Conservation (phyloP, 208 protist genomes). For the Angomonas ambiguus region DNA sequence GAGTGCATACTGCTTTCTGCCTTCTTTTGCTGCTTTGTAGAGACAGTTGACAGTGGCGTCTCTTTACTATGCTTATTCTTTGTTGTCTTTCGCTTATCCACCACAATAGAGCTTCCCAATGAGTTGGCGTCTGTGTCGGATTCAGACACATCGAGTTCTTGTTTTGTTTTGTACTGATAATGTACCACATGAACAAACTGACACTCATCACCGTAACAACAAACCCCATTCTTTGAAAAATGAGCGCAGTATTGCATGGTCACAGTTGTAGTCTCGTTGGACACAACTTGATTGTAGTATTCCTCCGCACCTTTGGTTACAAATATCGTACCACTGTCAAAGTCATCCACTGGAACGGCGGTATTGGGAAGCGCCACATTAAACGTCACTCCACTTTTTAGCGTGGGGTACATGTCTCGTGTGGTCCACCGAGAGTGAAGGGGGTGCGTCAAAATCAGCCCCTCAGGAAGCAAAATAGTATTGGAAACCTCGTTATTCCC, state of each 20-base stretch:
- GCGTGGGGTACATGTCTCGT: slow-evolving; percentile 42
- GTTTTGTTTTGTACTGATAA: slow-evolving; percentile 49
- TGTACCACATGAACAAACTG: slow-evolving; percentile 80
- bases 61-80: slow-evolving; percentile 22
- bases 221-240: slow-evolving; percentile 75
- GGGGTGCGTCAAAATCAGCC: slow-evolving; percentile 52
- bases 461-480: slow-evolving; percentile 30
- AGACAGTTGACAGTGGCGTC: slow-evolving; percentile 27
- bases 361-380: slow-evolving; percentile 75
- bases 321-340: slow-evolving; percentile 50
- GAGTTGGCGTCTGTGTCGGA: slow-evolving; percentile 36
- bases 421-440: slow-evolving; percentile 72
- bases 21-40: not conserved
- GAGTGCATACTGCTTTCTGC: not conserved
- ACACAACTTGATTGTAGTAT: slow-evolving; percentile 44
- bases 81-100: slow-evolving; percentile 12
- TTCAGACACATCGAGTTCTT: slow-evolving; percentile 27
- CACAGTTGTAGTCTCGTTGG: slow-evolving; percentile 36
- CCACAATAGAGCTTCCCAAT: slow-evolving; percentile 23
- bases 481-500: slow-evolving; percentile 2
- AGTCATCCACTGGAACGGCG: slow-evolving; percentile 44
- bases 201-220: slow-evolving; percentile 71
- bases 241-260: slow-evolving; percentile 88
- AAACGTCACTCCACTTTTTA: slow-evolving; percentile 44
- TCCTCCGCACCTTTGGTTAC: slow-evolving; percentile 59